Evolutionary conservation across 257 asterid species (phyloP), one percentile per base, ranked within the genome.

Genomic region (Marsdenia floribunda): DNA sequence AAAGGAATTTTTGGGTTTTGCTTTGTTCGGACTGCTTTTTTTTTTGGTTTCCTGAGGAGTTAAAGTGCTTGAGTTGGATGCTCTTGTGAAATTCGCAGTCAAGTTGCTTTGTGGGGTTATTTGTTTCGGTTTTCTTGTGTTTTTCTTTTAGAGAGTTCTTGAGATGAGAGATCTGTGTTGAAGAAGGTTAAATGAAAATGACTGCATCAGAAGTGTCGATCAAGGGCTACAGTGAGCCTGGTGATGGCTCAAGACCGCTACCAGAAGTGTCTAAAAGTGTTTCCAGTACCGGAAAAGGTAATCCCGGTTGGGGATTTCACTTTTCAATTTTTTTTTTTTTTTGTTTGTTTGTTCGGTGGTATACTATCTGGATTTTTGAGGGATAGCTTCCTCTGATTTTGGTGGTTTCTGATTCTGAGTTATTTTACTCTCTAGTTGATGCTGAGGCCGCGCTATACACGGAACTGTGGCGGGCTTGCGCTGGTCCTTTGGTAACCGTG

Each of bases 381-480:
- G 22, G 5, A 66, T 55, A 52, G 19, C 58, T 65, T 38, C 22
- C 37, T 6, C 29, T 78, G 40, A 35, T 47, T 68, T 5, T 49
- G 15, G 47, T 52, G 49, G 74, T 49, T 73, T 66, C 71, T 72
- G 13, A 19, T 53, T 61, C 50, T 54, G 64, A 14, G 22, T 70
- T 70, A 10, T 5, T 68, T 35, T 66, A 18, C 64, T 67, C n/a
- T 70, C 4, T 52, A 87, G 98, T 80, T 60, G 97, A 92, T 83
- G 90, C 90, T 71, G 97, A 89, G 82, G 75, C 78, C 44, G 97
- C 98, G 78, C 80, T 94, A 57, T 94, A 89, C 83, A 83, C 87
- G 72, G 99, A 92, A 87, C 90, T 94, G 35, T 94, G 99, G 99
- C 87, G 82, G 77, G 96, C 98, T 21, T 94, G 99, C 75, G 99